phyloP scores from a whole-genome alignment of 371 early-diverging fungal genomes.

The Zancudomyces culisetae region DNA sequence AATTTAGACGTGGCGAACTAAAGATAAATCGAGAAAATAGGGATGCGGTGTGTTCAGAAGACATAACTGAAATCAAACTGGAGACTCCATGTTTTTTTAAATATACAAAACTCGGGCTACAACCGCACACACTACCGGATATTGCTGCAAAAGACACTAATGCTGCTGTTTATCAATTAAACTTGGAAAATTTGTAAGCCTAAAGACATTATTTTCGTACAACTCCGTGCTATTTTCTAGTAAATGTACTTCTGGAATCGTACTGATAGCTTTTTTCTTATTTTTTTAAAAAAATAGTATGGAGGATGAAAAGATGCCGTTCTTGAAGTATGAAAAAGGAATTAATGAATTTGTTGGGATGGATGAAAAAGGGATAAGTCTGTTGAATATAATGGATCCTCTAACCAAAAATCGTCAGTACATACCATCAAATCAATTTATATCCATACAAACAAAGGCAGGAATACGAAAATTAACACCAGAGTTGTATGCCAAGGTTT shows the following conservation, averaged over 20 bases:
- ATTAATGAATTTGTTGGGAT: conserved; percentile 9
- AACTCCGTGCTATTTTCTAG: not conserved
- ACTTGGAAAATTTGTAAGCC: conserved; percentile 17
- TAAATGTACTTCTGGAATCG: not conserved
- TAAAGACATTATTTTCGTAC: not conserved
- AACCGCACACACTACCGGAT: conserved; percentile 54
- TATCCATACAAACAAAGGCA: conserved; percentile 42
- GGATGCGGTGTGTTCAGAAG: no score
- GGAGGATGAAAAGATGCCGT: conserved; percentile 6
- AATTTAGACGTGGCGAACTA: no score
- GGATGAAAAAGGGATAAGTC: conserved; percentile 11
- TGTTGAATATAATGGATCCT: conserved; percentile 49
- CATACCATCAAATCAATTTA: conserved; percentile 37
- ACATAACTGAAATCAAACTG: no score
- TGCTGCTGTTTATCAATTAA: conserved; percentile 10
- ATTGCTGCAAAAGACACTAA: conserved; percentile 11
- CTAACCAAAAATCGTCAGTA: conserved; percentile 19
- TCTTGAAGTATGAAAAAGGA: conserved; percentile 1
- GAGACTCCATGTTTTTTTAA: conserved; percentile 51
- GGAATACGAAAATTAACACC: conserved; percentile 34
- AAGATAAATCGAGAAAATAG: no score
- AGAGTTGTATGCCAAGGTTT: conserved; percentile 8
- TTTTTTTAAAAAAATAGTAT: conserved; percentile 1
- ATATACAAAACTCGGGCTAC: conserved; percentile 46
- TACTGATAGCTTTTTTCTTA: not conserved